phyloP scores from a whole-genome alignment of 331 rosid genomes.

The Quercus phellos region DNA sequence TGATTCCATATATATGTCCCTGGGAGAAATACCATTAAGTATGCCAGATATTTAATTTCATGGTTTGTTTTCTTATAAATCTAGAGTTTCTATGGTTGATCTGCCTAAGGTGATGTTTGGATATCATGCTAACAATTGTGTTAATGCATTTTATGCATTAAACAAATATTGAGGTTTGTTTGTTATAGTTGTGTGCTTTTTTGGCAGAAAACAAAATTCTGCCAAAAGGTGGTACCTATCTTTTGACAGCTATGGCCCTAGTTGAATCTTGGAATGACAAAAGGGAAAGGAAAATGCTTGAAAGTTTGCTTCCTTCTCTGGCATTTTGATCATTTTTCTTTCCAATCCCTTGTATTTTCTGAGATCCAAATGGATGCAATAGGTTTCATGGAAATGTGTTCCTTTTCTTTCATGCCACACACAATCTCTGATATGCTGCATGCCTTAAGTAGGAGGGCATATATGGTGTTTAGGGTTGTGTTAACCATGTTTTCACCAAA shows the following conservation, averaged over 20 bases:
- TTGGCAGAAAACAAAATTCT: neutral
- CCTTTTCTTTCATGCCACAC: neutral
- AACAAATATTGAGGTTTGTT: neutral
- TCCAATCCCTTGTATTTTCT: neutral
- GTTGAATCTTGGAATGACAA: neutral
- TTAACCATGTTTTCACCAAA: neutral
- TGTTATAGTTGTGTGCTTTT: neutral
- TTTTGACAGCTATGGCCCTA: neutral
- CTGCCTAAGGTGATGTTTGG: slow-evolving; percentile 16
- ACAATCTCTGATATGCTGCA: neutral
- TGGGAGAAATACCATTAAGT: slow-evolving; percentile 94
- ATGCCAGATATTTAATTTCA: slow-evolving; percentile 49
- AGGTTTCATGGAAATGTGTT: neutral
- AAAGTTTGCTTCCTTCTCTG: neutral
- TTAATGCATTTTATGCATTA: neutral
- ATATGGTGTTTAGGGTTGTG: neutral
- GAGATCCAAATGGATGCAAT: neutral
- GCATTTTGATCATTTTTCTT: neutral
- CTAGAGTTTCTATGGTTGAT: slow-evolving; percentile 11
- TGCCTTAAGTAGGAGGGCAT: neutral
- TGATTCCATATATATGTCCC: slow-evolving; percentile 94
- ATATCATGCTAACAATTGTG: neutral
- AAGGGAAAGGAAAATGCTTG: neutral
- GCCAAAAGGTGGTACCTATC: neutral
- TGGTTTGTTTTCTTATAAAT: slow-evolving; percentile 38